Conservation (phyloP, 2,329 filamentous ascomycete species). For the Graphium sp. region DNA sequence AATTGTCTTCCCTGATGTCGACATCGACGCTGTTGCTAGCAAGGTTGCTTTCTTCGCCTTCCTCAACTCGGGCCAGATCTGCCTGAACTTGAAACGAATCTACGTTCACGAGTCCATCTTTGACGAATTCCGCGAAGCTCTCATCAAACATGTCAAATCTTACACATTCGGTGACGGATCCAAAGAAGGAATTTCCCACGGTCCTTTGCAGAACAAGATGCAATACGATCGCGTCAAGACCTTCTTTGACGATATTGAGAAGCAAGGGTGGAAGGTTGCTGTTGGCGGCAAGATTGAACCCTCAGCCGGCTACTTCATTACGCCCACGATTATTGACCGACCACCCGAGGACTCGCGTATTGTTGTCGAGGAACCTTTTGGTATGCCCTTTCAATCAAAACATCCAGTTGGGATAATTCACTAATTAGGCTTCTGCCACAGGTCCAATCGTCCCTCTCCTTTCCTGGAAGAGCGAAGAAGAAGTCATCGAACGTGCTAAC, state of each 20-base stretch:
- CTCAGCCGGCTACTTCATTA: slow-evolving; percentile 35
- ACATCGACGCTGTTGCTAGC: slow-evolving; percentile 19
- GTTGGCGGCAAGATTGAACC: slow-evolving; percentile 9
- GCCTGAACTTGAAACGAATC: slow-evolving; percentile 31
- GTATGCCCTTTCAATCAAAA: slow-evolving; percentile 7
- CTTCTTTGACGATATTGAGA: slow-evolving; percentile 29
- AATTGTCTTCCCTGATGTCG: slow-evolving; percentile 40
- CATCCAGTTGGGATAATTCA: not conserved
- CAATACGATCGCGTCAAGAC: slow-evolving; percentile 37
- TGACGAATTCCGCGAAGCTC: slow-evolving; percentile 28
- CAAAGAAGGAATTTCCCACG: slow-evolving; percentile 21
- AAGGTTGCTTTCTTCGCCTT: slow-evolving; percentile 32
- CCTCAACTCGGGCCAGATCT: slow-evolving; percentile 35
- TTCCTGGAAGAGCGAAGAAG: slow-evolving; percentile 42
- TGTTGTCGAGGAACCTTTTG: slow-evolving; percentile 34
- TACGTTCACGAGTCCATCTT: slow-evolving; percentile 46
- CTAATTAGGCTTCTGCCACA: slow-evolving; percentile 8
- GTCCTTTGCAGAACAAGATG: slow-evolving; percentile 47
- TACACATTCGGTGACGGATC: slow-evolving; percentile 12
- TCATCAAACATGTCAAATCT: slow-evolving; percentile 11
- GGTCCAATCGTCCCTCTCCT: slow-evolving; percentile 47
- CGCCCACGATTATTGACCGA: slow-evolving; percentile 43
- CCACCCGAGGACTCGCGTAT: slow-evolving; percentile 38
- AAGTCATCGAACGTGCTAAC: slow-evolving; percentile 40
- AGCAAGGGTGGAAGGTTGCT: slow-evolving; percentile 24